These are phyloP conservation scores for Bonia amplexicaulis DNA, from an alignment of 176 grass and related monocot species.

Conservation along the genomic window DNA sequence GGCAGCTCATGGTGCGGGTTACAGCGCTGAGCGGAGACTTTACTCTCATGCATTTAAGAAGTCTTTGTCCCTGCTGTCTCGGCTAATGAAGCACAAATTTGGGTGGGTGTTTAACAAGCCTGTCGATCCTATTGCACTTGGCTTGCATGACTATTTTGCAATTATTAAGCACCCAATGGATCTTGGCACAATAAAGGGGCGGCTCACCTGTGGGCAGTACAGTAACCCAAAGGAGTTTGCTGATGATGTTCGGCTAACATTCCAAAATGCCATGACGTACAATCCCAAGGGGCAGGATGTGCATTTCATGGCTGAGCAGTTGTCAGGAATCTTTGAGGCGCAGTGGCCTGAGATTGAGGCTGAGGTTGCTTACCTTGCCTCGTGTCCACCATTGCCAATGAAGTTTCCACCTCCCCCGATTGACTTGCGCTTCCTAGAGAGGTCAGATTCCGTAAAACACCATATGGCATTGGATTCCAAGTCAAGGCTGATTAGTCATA, in stretches of 20 bases:
- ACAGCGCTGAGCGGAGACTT: slow-evolving; percentile 44
- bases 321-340: slow-evolving; percentile 64
- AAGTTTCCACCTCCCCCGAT: slow-evolving; percentile 53
- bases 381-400: slow-evolving; percentile 44
- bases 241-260: slow-evolving; percentile 82
- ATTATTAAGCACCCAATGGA: slow-evolving; percentile 95
- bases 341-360: slow-evolving; percentile 76
- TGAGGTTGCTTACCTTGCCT: slow-evolving; percentile 61
- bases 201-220: slow-evolving; percentile 63
- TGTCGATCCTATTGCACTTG: slow-evolving; percentile 62
- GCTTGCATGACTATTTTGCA: slow-evolving; percentile 69
- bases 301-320: slow-evolving; percentile 88
- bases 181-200: slow-evolving; percentile 77
- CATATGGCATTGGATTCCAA: slow-evolving; percentile 42
- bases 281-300: slow-evolving; percentile 93
- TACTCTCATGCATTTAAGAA: slow-evolving; percentile 72
- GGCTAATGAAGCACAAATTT: slow-evolving; percentile 84
- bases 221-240: slow-evolving; percentile 79
- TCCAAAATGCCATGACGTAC: slow-evolving; percentile 93
- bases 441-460: slow-evolving; percentile 58
- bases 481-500: slow-evolving; percentile 46
- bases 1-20: slow-evolving; percentile 19
- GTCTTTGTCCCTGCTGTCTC: slow-evolving; percentile 54
- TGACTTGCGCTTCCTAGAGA: slow-evolving; percentile 57
- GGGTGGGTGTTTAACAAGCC: slow-evolving; percentile 96